Evolutionary conservation across 2,329 filamentous ascomycete species (phyloP).

Genomic region (Aspergillus ochraceus): DNA sequence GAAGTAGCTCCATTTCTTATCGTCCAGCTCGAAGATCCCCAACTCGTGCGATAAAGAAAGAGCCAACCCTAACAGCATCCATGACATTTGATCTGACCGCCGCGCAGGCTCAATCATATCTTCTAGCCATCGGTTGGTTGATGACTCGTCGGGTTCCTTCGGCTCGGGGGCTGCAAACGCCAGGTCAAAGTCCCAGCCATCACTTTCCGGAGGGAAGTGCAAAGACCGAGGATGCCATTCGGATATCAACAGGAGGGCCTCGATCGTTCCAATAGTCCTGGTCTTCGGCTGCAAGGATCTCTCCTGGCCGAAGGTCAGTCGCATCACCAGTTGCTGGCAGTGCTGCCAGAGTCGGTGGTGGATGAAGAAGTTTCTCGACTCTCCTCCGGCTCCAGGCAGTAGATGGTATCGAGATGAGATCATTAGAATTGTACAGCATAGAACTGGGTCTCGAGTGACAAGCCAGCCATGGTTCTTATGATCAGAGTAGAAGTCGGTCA

Average conservation of each 20-base stretch:
- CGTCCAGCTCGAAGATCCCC: constrained; percentile 50
- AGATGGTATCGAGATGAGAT: constrained; percentile 55
- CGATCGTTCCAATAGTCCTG: constrained; percentile 53
- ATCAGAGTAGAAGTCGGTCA: constrained; percentile 51
- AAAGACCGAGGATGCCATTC: constrained; percentile 59
- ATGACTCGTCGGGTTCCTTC: constrained; percentile 26
- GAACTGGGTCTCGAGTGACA: constrained; percentile 53
- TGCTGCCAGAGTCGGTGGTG: constrained; percentile 57
- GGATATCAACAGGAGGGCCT: constrained; percentile 55
- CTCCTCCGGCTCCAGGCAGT: constrained; percentile 43
- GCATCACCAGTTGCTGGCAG: constrained; percentile 54
- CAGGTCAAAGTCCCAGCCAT: constrained; percentile 58
- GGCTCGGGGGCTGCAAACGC: constrained; percentile 44
- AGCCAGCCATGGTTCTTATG: constrained; percentile 51
- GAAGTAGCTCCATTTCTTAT: constrained; percentile 30
- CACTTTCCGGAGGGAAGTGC: constrained; percentile 54
- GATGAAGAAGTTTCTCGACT: constrained; percentile 54
- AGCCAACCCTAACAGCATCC: constrained; percentile 59
- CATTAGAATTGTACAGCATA: constrained; percentile 56
- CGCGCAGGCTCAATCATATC: constrained; percentile 57
- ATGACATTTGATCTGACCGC: constrained; percentile 59
- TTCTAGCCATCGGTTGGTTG: constrained; percentile 49
- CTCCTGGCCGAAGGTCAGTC: constrained; percentile 56
- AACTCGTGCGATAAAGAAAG: constrained; percentile 55
- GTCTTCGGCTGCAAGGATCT: constrained; percentile 52